Evolutionary conservation across 2,329 filamentous ascomycete species (phyloP).

Genomic region (Myriangium duriaei): DNA sequence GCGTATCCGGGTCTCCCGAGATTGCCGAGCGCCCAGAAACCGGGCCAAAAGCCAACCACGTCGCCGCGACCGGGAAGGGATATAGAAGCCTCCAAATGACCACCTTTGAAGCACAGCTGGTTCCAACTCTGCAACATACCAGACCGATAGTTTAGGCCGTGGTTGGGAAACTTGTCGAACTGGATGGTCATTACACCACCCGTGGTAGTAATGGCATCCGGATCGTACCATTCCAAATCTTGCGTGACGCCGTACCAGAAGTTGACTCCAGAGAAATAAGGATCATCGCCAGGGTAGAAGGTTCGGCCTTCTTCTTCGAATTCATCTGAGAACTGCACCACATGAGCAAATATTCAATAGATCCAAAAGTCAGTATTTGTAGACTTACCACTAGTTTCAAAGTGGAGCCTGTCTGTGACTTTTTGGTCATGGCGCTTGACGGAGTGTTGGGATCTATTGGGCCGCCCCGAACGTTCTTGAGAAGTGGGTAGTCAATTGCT

Average conservation of each 20-base stretch:
- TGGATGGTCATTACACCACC: slow-evolving; percentile 35
- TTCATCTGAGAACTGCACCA: slow-evolving; percentile 46
- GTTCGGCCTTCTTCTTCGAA: slow-evolving; percentile 41
- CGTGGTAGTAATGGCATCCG: slow-evolving; percentile 39
- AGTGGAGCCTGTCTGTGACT: slow-evolving; percentile 33
- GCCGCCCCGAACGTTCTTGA: slow-evolving; percentile 35
- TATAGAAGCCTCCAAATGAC: slow-evolving; percentile 40
- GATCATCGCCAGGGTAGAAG: slow-evolving; percentile 46
- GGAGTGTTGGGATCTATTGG: slow-evolving; percentile 44
- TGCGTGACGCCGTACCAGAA: slow-evolving; percentile 43
- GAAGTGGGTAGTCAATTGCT: slow-evolving; percentile 30
- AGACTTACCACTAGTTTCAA: too few relatives aligned
- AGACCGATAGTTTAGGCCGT: slow-evolving; percentile 35
- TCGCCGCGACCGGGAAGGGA: slow-evolving; percentile 40
- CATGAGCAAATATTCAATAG: too few relatives aligned
- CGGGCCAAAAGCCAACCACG: slow-evolving; percentile 40
- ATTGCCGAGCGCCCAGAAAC: slow-evolving; percentile 44
- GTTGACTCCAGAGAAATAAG: slow-evolving; percentile 41
- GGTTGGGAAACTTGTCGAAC: slow-evolving; percentile 34
- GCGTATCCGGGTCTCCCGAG: slow-evolving; percentile 40
- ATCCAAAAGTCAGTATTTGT: too few relatives aligned
- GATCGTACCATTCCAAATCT: slow-evolving; percentile 40
- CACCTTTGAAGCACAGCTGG: slow-evolving; percentile 43
- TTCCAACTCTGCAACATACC: slow-evolving; percentile 44
- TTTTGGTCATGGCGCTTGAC: slow-evolving; percentile 30